These are phyloP conservation scores for Phanerochaete sordida DNA, from an alignment of 768 basidiomycete genomes.

Conservation along the genomic window DNA sequence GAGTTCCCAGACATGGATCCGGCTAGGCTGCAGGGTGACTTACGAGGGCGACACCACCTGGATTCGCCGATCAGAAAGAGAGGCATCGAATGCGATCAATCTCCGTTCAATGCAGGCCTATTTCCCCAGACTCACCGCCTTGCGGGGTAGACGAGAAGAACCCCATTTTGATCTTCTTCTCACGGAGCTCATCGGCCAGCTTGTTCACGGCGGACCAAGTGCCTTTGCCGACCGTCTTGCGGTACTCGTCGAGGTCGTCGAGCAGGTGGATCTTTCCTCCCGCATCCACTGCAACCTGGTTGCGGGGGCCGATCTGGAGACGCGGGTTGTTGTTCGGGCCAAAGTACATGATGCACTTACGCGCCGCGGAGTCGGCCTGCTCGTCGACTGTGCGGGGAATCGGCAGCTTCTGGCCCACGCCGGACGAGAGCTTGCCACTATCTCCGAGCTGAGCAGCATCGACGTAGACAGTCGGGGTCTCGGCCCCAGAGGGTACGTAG, in stretches of 20 bases:
- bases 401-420: constrained; percentile 57
- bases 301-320: constrained; percentile 75
- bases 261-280: constrained; percentile 83
- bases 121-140: constrained; percentile 56
- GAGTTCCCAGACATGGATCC: constrained; percentile 17
- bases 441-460: constrained; percentile 51
- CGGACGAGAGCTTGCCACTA: constrained; percentile 35
- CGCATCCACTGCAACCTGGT: constrained; percentile 86
- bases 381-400: constrained; percentile 78
- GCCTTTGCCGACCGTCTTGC: constrained; percentile 63
- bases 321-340: constrained; percentile 84
- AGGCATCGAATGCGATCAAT: constrained; percentile 21
- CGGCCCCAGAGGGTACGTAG: constrained; percentile 70
- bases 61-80: constrained; percentile 14
- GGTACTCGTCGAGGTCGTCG: constrained; percentile 77
- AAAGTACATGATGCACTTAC: constrained; percentile 81
- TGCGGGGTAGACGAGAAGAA: constrained; percentile 97
- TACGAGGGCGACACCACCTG: constrained; percentile 91
- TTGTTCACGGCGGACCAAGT: constrained; percentile 83
- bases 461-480: constrained; percentile 70
- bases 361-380: constrained; percentile 82
- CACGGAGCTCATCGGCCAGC: constrained; percentile 79
- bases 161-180: constrained; percentile 84
- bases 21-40: constrained; percentile 30
- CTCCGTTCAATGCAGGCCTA: constrained; percentile 11